Conservation (phyloP, 306 rosid genomes). For the Sphenostylis stenocarpa region DNA sequence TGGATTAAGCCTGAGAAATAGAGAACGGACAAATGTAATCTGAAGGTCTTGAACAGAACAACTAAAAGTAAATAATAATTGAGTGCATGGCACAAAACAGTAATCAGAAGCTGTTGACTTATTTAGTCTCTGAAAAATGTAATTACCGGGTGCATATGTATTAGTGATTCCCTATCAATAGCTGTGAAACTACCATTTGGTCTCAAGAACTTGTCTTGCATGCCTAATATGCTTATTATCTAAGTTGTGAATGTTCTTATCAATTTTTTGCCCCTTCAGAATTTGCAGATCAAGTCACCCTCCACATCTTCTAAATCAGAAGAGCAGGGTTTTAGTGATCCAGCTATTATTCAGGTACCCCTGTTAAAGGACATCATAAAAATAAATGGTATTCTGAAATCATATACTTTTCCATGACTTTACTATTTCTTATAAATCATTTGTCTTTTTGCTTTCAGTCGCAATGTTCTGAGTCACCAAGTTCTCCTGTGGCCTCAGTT, state of each 20-base stretch:
- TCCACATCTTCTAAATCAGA: slow-evolving; percentile 40
- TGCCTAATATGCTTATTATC: neutral
- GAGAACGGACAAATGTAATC: slow-evolving; percentile 1
- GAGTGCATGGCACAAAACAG: neutral
- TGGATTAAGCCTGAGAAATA: too few relatives aligned
- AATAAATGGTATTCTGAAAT: neutral
- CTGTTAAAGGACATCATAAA: neutral
- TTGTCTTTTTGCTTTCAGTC: slow-evolving; percentile 40
- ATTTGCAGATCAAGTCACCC: slow-evolving; percentile 68
- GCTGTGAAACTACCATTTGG: neutral
- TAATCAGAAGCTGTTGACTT: neutral
- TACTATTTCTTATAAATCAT: neutral
- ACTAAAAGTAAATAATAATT: neutral
- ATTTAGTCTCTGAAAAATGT: neutral
- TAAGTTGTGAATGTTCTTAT: slow-evolving; percentile 23
- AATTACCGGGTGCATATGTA: slow-evolving; percentile 1
- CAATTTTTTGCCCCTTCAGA: slow-evolving; percentile 48
- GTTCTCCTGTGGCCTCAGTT: slow-evolving; percentile 35
- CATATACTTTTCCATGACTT: neutral
- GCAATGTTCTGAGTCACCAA: slow-evolving; percentile 37
- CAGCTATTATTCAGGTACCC: slow-evolving; percentile 75
- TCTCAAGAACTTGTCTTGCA: neutral
- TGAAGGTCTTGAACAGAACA: neutral
- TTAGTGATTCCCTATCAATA: slow-evolving; percentile 5
- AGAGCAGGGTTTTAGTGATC: slow-evolving; percentile 50